Evolutionary conservation across 345 rosid species (phyloP).

Genomic region (Camelina laxa): DNA sequence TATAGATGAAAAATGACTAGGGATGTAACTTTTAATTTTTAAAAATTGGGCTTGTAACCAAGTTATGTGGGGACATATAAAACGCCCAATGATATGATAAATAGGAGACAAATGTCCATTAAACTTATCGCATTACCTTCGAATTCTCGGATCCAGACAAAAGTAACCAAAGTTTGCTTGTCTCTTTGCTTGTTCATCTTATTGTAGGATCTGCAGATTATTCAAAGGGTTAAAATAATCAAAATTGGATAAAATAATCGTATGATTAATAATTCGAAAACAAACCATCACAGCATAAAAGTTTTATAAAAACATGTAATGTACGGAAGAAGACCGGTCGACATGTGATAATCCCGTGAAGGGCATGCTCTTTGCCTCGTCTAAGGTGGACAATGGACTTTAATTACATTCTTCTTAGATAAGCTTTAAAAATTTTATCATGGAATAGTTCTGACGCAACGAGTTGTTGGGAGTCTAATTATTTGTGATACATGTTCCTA

Average conservation of each 20-base stretch:
- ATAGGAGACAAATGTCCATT: constrained; percentile 33
- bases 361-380: constrained; percentile 40
- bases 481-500: constrained; percentile 18
- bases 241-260: neutral
- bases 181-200: constrained; percentile 36
- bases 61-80: constrained; percentile 39
- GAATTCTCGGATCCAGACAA: constrained; percentile 36
- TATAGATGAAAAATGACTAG: neutral
- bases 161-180: constrained; percentile 32
- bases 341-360: constrained; percentile 48
- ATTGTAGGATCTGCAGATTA: constrained; percentile 10
- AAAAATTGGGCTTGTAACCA: constrained; percentile 1
- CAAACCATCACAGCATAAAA: neutral
- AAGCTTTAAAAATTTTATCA: neutral
- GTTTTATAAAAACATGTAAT: constrained; percentile 36
- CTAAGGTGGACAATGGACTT: constrained; percentile 38
- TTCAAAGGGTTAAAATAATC: constrained; percentile 1
- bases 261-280: neutral
- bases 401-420: constrained; percentile 20
- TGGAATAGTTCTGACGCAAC: neutral
- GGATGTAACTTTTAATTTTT: neutral
- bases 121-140: constrained; percentile 34
- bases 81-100: constrained; percentile 15
- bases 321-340: constrained; percentile 44
- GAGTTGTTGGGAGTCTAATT: constrained; percentile 15